Conservation (phyloP, 495 filamentous ascomycete genomes). For the Aspergillus funiculosus region DNA sequence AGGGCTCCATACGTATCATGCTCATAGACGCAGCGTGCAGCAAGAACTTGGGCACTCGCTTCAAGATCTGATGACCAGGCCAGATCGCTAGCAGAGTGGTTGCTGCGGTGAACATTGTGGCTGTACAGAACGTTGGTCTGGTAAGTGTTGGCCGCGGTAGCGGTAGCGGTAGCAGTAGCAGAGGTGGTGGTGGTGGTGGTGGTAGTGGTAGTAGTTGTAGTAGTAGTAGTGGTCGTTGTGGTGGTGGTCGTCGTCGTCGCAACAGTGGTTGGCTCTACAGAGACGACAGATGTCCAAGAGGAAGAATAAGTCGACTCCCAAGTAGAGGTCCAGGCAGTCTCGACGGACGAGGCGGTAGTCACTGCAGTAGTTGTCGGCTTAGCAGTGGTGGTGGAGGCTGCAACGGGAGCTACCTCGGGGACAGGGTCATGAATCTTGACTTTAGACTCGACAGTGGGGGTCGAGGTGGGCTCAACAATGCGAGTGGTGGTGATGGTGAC, state of each 20-base stretch:
- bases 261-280: no score
- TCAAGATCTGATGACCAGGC: constrained; percentile 59
- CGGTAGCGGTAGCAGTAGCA: constrained; percentile 20
- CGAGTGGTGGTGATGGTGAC: constrained; percentile 61
- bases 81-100: constrained; percentile 65
- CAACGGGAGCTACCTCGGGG: constrained; percentile 13
- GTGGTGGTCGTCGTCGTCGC: constrained; percentile 9
- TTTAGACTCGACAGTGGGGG: constrained; percentile 17
- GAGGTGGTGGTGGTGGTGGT: constrained; percentile 29
- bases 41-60: constrained; percentile 50
- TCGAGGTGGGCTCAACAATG: constrained; percentile 40
- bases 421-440: constrained; percentile 13
- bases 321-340: constrained; percentile 11
- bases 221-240: constrained; percentile 7
- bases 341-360: constrained; percentile 2
- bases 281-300: no score
- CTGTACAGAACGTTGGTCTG: constrained; percentile 50
- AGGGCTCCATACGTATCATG: constrained; percentile 67
- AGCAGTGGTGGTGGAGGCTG: constrained; percentile 17
- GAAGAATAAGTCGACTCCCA: constrained; percentile 20
- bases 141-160: constrained; percentile 34
- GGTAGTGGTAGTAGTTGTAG: constrained; percentile 11
- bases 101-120: constrained; percentile 83
- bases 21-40: constrained; percentile 58
- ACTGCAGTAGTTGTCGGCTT: constrained; percentile 13